Base-by-base conservation (phyloP, 352 stramenopile genomes). In the Pythium aphanidermatum region DNA sequence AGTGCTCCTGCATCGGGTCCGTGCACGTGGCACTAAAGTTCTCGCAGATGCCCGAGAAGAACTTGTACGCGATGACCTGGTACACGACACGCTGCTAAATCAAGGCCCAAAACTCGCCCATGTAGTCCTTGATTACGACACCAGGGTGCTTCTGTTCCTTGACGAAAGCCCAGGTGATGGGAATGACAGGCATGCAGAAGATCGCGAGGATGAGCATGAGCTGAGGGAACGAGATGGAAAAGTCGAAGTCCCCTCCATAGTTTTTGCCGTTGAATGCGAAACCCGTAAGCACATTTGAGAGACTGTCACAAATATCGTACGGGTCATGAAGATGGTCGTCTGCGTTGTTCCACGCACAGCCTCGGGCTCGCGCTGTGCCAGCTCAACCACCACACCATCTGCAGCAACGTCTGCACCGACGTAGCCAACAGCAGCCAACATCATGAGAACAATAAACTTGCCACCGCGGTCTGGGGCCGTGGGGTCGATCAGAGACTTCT, bases 361-460 rank as follows among this genome's bases (percentile, higher is more conserved):
- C 16, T 65, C 14, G 6, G 68, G 68, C 32, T 83, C 70, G 7
- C 70, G 65, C 33, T 83, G 70, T 3, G 70, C 70, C 4, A 78
- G 56, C 27, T 83, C 66, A 17, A 80, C 68, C 11, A 83, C 66
- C 14, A 77, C 58, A 54, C 55, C 71, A 37, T 80, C 70, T 4
- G 70, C 62, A 19, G 59, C 70, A 32, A 75, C 68, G 23, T 74
- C 71, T 1, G 68, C 54, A 10, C 69, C 63, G 34, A 82, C 33
- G 55, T 79, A 82, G 2, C 67, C 70, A 45, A 75, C 58, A 2
- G 66, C 58, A 13, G 67, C 65, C 24, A 81, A 44, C 48, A 73
- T 70, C 66, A 76, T 77, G 46, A 81, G 57, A 28, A 81, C 54
- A 14, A 77, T 46, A 23, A 72, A 78, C 46, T 72, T 74, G 38